Conservation (phyloP, 805 yeast genomes). For the Teunomyces gatunensis region DNA sequence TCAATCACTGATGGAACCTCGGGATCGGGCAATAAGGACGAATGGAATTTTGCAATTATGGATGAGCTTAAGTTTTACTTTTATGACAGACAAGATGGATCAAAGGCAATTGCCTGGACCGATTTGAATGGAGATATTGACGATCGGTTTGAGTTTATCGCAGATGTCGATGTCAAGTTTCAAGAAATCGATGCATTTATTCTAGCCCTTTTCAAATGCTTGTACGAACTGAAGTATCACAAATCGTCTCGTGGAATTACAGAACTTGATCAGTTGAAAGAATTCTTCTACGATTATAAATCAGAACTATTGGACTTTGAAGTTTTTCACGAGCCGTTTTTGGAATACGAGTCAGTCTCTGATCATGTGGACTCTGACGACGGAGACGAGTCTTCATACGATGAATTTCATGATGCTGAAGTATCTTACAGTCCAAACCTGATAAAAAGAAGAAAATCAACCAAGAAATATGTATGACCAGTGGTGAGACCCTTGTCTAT, state of each 20-base stretch:
- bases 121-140: slow-evolving; percentile 86
- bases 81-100: slow-evolving; percentile 50
- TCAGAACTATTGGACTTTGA: slow-evolving; percentile 19
- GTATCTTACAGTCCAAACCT: neutral
- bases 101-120: slow-evolving; percentile 68
- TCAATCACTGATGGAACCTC: slow-evolving; percentile 24
- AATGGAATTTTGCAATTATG: slow-evolving; percentile 68
- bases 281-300: slow-evolving; percentile 40
- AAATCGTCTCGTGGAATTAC: slow-evolving; percentile 22
- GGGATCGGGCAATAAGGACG: slow-evolving; percentile 45
- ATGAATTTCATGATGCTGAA: slow-evolving; percentile 7
- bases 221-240: slow-evolving; percentile 72
- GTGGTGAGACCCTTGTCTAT: no score
- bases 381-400: slow-evolving; percentile 40
- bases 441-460: neutral
- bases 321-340: slow-evolving; percentile 15
- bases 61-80: slow-evolving; percentile 57
- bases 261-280: slow-evolving; percentile 46
- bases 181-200: slow-evolving; percentile 64
- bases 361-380: slow-evolving; percentile 25
- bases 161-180: slow-evolving; percentile 56
- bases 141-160: slow-evolving; percentile 77
- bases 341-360: slow-evolving; percentile 8
- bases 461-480: neutral
- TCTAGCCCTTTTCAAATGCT: slow-evolving; percentile 59